phyloP scores from a whole-genome alignment of 2,329 filamentous ascomycete species.

The Cytospora piceae region DNA sequence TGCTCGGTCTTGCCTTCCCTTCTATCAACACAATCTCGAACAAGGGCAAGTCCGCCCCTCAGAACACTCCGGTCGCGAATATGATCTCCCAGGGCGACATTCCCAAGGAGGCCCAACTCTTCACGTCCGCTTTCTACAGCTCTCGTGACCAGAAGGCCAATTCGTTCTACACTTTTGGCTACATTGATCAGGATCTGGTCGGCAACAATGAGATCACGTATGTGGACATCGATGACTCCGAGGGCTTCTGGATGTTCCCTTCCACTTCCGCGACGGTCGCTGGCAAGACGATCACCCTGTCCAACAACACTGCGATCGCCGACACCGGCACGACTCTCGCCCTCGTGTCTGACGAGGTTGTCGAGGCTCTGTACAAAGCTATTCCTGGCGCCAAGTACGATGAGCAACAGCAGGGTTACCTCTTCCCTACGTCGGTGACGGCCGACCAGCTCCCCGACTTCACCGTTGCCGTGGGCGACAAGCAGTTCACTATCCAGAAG shows the following conservation, averaged over 20 bases:
- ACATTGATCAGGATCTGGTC: constrained; percentile 67
- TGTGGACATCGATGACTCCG: constrained; percentile 62
- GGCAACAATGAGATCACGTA: constrained; percentile 60
- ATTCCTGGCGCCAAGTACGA: constrained; percentile 66
- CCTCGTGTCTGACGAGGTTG: constrained; percentile 64
- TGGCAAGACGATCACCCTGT: constrained; percentile 53
- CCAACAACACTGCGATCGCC: constrained; percentile 67
- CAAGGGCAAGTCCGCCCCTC: constrained; percentile 48
- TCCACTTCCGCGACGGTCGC: constrained; percentile 62
- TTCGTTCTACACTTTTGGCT: constrained; percentile 75
- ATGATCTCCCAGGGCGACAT: constrained; percentile 60
- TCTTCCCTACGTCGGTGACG: constrained; percentile 60
- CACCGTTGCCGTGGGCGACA: constrained; percentile 65
- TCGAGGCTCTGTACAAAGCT: constrained; percentile 63
- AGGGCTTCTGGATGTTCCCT: constrained; percentile 71
- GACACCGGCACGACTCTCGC: constrained; percentile 74
- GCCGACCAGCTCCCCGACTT: constrained; percentile 61
- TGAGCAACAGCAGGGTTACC: constrained; percentile 61
- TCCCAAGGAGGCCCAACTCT: constrained; percentile 57
- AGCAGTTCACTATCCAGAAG: constrained; percentile 63
- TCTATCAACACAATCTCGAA: constrained; percentile 63
- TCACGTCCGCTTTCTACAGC: constrained; percentile 66
- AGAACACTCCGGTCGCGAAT: constrained; percentile 69
- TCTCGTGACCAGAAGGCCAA: constrained; percentile 53
- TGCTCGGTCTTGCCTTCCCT: constrained; percentile 68